Evolutionary conservation across 2,329 filamentous ascomycete species (phyloP).

Genomic region (Fusarium siculi): DNA sequence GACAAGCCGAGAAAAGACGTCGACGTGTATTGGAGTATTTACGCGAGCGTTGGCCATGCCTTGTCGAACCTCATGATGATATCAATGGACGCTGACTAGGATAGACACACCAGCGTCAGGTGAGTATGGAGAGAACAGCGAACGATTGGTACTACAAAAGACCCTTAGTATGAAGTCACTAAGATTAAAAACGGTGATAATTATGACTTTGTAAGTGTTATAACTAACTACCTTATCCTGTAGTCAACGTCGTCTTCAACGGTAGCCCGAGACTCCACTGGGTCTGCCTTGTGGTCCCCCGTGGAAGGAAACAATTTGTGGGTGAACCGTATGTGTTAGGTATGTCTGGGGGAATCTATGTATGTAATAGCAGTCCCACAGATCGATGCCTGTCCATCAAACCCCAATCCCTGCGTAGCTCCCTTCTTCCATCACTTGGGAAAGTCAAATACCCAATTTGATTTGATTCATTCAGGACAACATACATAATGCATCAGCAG

Average conservation of each 20-base stretch:
- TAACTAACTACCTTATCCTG: not conserved
- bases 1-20: constrained; percentile 20
- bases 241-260: not conserved
- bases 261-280: constrained; percentile 3
- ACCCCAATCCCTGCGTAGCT: constrained; percentile 17
- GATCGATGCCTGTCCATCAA: constrained; percentile 17
- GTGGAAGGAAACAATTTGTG: constrained; percentile 36
- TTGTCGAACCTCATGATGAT: not conserved
- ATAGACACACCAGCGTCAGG: not conserved
- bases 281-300: constrained; percentile 1
- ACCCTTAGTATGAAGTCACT: not conserved
- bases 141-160: not conserved
- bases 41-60: not conserved
- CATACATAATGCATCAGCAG: not conserved
- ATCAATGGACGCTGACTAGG: not conserved
- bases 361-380: constrained; percentile 4
- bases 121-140: not conserved
- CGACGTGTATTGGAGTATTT: constrained; percentile 14
- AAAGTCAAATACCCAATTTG: not conserved
- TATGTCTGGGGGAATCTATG: constrained; percentile 6
- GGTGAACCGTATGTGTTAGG: not conserved
- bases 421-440: not conserved
- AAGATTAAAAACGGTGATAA: constrained; percentile 6
- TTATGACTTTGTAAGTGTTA: not conserved
- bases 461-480: constrained; percentile 21